Conservation (phyloP, 2,329 filamentous ascomycete species). For the Trichoderma aggressivum region DNA sequence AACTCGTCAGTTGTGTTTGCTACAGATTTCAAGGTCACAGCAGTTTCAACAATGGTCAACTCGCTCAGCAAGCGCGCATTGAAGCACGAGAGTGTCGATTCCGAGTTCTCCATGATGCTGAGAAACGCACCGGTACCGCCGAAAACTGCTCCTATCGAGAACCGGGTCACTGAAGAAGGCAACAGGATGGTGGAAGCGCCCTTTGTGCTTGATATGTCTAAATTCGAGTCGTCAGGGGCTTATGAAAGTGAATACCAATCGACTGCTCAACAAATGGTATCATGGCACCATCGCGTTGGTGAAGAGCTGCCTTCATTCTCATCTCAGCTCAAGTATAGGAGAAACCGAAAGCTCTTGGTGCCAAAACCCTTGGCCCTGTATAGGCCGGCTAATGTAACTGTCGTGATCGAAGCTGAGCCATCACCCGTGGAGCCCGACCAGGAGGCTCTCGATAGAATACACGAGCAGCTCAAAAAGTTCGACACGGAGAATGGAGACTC, state of each 20-base stretch:
- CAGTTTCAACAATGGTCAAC: neutral
- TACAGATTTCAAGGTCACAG: neutral
- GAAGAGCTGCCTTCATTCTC: slow-evolving; percentile 59
- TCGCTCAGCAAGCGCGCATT: slow-evolving; percentile 21
- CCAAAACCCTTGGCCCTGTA: slow-evolving; percentile 54
- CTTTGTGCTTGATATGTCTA: slow-evolving; percentile 42
- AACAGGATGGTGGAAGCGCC: slow-evolving; percentile 31
- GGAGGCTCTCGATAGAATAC: slow-evolving; percentile 47
- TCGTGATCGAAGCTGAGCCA: slow-evolving; percentile 47
- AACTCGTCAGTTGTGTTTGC: slow-evolving; percentile 51
- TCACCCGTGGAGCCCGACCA: slow-evolving; percentile 53
- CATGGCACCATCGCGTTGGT: slow-evolving; percentile 57
- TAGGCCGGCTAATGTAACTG: slow-evolving; percentile 39
- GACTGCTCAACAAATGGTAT: slow-evolving; percentile 20
- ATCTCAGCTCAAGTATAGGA: slow-evolving; percentile 43
- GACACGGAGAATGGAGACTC: slow-evolving; percentile 40
- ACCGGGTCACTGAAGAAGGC: slow-evolving; percentile 29
- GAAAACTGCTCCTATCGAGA: neutral
- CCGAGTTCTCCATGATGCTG: slow-evolving; percentile 7
- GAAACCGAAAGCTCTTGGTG: slow-evolving; percentile 51
- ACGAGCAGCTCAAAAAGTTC: slow-evolving; percentile 49
- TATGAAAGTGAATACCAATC: slow-evolving; percentile 13
- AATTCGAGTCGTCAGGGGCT: slow-evolving; percentile 12
- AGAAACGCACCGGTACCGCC: neutral
- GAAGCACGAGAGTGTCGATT: neutral